Percentiles rank a stretch among this genome's conserved stretches.
Evolutionary conservation across 352 stramenopile species (phyloP).

Genomic region (Globisporangium splendens): DNA sequence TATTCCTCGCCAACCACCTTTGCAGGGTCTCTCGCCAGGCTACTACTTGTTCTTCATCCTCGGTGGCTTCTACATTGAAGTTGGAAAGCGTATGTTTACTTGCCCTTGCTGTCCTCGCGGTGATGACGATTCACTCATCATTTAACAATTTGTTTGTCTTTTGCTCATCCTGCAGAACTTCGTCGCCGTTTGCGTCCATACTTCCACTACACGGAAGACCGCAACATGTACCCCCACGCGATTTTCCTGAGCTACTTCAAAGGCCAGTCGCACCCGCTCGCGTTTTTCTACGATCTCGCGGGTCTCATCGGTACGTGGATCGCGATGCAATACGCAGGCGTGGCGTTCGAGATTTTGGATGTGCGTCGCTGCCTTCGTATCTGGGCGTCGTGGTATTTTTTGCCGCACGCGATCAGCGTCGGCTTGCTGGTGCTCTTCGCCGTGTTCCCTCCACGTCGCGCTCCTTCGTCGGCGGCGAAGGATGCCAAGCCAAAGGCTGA

Average conservation of each 20-base stretch:
- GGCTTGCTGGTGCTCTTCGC: constrained; percentile 58
- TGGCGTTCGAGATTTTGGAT: constrained; percentile 83
- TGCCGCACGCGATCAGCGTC: constrained; percentile 63
- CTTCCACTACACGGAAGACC: constrained; percentile 87
- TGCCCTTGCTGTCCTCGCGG: neutral
- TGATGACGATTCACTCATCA: constrained; percentile 3
- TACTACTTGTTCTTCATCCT: constrained; percentile 89
- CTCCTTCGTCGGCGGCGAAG: constrained; percentile 5
- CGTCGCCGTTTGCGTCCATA: constrained; percentile 67
- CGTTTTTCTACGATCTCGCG: constrained; percentile 71
- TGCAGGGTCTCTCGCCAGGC: constrained; percentile 74
- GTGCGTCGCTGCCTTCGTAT: constrained; percentile 69
- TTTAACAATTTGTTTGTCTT: constrained; percentile 1
- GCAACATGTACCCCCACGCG: constrained; percentile 64
- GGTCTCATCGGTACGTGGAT: constrained; percentile 80
- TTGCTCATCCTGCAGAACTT: constrained; percentile 32
- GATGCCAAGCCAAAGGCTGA: constrained; percentile 36
- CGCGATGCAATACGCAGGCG: constrained; percentile 82
- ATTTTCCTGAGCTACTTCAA: constrained; percentile 83
- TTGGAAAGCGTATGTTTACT: constrained; percentile 62
- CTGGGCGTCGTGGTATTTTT: constrained; percentile 82
- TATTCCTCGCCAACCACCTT: neutral
- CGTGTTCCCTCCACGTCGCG: constrained; percentile 48
- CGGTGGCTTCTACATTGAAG: constrained; percentile 83
- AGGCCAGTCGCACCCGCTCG: constrained; percentile 65